phyloP scores from a whole-genome alignment of 2,329 filamentous ascomycete genomes.

The Aspergillus nomiae region DNA sequence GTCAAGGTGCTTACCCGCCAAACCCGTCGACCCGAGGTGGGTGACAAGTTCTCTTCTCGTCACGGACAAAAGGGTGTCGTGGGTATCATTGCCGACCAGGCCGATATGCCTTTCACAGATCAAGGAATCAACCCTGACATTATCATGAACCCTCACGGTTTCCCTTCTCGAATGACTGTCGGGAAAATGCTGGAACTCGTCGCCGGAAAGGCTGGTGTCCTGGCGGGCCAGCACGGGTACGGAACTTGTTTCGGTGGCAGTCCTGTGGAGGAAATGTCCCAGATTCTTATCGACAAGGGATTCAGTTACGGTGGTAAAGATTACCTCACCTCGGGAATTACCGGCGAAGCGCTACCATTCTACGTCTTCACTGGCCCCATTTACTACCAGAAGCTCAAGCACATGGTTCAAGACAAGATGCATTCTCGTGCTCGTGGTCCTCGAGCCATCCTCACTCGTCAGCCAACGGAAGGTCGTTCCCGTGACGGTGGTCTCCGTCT shows the following conservation, averaged over 20 bases:
- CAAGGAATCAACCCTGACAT: constrained; percentile 91
- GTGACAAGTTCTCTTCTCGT: constrained; percentile 97
- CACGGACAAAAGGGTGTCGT: constrained; percentile 98
- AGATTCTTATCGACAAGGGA: constrained; percentile 79
- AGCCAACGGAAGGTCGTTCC: constrained; percentile 94
- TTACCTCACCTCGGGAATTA: constrained; percentile 92
- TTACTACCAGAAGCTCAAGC: constrained; percentile 99
- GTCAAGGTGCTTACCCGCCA: constrained; percentile 97
- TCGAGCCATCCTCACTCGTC: constrained; percentile 85
- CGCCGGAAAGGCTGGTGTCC: constrained; percentile 87
- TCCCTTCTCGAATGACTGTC: constrained; percentile 98
- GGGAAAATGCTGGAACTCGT: constrained; percentile 96
- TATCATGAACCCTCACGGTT: constrained; percentile 99
- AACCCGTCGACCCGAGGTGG: constrained; percentile 89
- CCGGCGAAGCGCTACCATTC: constrained; percentile 87
- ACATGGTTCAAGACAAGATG: constrained; percentile 99
- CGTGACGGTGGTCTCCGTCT: constrained; percentile 88
- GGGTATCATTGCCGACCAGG: constrained; percentile 93
- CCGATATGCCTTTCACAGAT: constrained; percentile 96
- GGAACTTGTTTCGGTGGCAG: constrained; percentile 83
- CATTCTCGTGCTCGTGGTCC: constrained; percentile 91
- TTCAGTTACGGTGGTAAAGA: constrained; percentile 98
- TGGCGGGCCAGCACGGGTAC: constrained; percentile 84
- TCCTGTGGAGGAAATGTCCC: constrained; percentile 86
- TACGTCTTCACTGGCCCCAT: constrained; percentile 99